Evolutionary conservation across 192 early-diverging fungal species (phyloP).

Genomic region (Pilaira anomala): DNA sequence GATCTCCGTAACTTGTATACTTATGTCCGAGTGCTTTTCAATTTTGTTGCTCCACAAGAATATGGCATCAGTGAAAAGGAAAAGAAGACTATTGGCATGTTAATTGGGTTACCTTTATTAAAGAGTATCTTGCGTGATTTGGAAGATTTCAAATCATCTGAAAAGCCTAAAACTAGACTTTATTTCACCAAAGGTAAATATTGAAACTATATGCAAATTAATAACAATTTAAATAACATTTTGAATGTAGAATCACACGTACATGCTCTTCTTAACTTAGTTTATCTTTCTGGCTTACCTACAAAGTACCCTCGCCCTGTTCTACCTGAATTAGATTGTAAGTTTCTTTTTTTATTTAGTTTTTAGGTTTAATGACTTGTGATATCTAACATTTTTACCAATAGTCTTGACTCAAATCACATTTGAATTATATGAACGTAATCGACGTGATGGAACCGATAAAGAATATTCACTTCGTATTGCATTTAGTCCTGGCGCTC

Average conservation of each 20-base stretch:
- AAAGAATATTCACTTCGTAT: slow-evolving; percentile 89
- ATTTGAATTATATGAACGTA: slow-evolving; percentile 93
- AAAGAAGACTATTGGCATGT: slow-evolving; percentile 81
- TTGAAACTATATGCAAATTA: neutral
- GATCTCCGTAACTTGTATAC: slow-evolving; percentile 69
- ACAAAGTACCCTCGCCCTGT: slow-evolving; percentile 59
- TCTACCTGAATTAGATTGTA: slow-evolving; percentile 90
- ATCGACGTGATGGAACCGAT: slow-evolving; percentile 42
- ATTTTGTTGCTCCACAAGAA: slow-evolving; percentile 91
- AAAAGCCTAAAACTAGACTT: slow-evolving; percentile 65
- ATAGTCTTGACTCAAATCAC: slow-evolving; percentile 79
- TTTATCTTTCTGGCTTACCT: slow-evolving; percentile 82
- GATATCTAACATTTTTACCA: neutral
- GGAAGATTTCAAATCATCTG: slow-evolving; percentile 49
- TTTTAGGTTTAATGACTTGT: neutral
- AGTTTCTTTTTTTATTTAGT: slow-evolving; percentile 20
- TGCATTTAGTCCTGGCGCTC: slow-evolving; percentile 87
- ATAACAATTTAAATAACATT: neutral
- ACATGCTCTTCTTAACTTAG: slow-evolving; percentile 87
- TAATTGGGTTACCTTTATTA: slow-evolving; percentile 73
- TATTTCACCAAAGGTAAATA: slow-evolving; percentile 89
- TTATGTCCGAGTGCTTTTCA: slow-evolving; percentile 83
- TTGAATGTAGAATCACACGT: slow-evolving; percentile 88
- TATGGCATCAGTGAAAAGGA: slow-evolving; percentile 86
- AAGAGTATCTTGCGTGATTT: slow-evolving; percentile 78